Evolutionary conservation across 139 green algal genomes (phyloP).

Genomic region (Zygnema cylindricum): DNA sequence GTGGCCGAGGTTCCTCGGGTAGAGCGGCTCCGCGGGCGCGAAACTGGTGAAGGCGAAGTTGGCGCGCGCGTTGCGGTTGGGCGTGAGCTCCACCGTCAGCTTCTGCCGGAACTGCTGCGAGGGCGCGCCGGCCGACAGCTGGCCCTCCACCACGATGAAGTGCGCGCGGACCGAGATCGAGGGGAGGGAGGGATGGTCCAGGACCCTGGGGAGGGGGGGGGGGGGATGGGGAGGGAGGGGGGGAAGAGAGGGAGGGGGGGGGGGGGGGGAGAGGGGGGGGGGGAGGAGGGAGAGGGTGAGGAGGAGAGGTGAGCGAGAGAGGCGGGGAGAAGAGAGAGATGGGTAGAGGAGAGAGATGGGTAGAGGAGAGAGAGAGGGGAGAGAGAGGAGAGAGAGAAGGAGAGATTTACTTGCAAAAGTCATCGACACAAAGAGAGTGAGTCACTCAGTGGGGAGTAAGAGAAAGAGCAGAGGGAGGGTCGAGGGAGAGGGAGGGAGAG

Average conservation of each 20-base stretch:
- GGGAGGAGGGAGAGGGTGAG: background rate
- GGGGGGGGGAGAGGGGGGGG: background rate
- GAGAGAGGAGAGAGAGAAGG: background rate
- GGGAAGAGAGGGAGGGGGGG: background rate
- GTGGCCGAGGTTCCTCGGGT: too few relatives aligned
- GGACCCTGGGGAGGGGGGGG: background rate
- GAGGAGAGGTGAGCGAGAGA: constrained; percentile 5
- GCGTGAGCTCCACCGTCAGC: background rate
- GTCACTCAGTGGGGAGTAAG: background rate
- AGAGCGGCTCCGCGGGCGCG: background rate
- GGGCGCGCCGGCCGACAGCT: background rate
- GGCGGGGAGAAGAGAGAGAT: background rate
- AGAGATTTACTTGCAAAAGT: too few relatives aligned
- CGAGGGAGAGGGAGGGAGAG: background rate
- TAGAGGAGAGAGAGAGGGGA: background rate
- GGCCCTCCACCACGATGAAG: constrained; percentile 14
- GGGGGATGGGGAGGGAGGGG: background rate
- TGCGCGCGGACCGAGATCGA: background rate
- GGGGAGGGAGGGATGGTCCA: background rate
- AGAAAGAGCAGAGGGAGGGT: background rate
- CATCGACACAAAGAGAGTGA: too few relatives aligned
- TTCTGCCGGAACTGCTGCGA: constrained; percentile 5
- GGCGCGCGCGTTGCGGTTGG: constrained; percentile 10
- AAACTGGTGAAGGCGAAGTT: too few relatives aligned
- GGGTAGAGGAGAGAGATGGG: background rate